These are phyloP conservation scores for Talaromyces stipitatus DNA, from an alignment of 495 filamentous ascomycete genomes.

Conservation along the genomic window DNA sequence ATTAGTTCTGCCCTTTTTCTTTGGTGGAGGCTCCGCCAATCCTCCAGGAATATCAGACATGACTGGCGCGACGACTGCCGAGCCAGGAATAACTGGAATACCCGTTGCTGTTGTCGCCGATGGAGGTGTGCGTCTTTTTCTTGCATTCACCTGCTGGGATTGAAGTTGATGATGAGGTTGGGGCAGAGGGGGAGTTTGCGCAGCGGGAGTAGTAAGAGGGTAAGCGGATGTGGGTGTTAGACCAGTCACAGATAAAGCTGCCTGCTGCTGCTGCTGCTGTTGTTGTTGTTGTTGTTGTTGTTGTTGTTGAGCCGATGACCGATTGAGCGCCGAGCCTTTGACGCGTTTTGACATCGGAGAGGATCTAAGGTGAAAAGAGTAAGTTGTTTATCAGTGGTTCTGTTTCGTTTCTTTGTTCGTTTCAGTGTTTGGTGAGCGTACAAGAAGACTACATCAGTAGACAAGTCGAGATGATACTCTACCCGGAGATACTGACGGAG, in stretches of 20 bases:
- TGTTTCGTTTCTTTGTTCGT: neutral
- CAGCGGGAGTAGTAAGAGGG: neutral
- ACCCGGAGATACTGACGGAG: conserved; percentile 16
- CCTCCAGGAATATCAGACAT: conserved; percentile 20
- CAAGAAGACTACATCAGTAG: neutral
- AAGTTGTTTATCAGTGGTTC: neutral
- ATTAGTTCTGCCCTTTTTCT: conserved; percentile 91
- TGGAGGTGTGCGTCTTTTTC: conserved; percentile 41
- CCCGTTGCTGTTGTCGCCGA: conserved; percentile 3
- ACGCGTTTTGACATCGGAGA: conserved; percentile 37
- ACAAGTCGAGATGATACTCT: conserved; percentile 1
- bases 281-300: neutral
- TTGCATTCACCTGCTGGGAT: conserved; percentile 24
- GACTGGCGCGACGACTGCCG: conserved; percentile 24
- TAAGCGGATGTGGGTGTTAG: conserved; percentile 7
- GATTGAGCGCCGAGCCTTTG: conserved; percentile 33
- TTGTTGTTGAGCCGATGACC: conserved; percentile 31
- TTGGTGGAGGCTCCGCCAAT: conserved; percentile 45
- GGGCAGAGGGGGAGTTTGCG: conserved; percentile 11
- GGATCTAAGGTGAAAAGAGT: conserved; percentile 18
- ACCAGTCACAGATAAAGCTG: conserved; percentile 18
- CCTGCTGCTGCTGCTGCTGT: neutral
- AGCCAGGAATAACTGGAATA: conserved; percentile 21
- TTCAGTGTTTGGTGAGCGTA: neutral
- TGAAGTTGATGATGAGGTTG: conserved; percentile 17